Percentiles rank a stretch among this genome's conserved stretches.
These are phyloP conservation scores for Trametes gibbosa DNA, from an alignment of 768 basidiomycete species.

Conservation along the genomic window DNA sequence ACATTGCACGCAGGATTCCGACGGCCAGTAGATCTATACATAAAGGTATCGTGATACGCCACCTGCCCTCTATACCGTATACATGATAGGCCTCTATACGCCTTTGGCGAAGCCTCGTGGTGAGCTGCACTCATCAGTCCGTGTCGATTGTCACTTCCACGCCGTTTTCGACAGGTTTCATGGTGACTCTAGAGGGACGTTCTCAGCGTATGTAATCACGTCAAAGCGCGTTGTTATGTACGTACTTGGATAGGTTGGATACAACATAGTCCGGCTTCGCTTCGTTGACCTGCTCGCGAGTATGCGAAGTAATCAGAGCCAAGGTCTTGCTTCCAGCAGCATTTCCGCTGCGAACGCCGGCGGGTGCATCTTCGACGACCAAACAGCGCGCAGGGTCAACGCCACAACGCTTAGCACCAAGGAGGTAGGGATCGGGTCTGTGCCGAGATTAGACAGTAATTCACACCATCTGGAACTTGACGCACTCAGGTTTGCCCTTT, in stretches of 20 bases:
- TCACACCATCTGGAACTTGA: neutral
- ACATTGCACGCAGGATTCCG: conserved; percentile 48
- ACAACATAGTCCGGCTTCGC: conserved; percentile 68
- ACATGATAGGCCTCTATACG: neutral
- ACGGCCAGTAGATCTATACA: conserved; percentile 62
- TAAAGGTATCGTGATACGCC: conserved; percentile 34
- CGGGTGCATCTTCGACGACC: conserved; percentile 91
- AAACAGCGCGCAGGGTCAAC: conserved; percentile 69
- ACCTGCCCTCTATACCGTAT: neutral
- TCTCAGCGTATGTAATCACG: neutral
- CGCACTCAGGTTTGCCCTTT: conserved; percentile 77
- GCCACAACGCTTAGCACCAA: conserved; percentile 72
- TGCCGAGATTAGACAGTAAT: neutral
- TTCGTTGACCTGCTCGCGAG: conserved; percentile 61
- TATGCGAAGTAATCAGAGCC: conserved; percentile 80
- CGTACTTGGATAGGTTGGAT: conserved; percentile 65
- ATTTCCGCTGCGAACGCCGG: conserved; percentile 75
- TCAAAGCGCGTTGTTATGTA: neutral
- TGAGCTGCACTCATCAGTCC: conserved; percentile 22
- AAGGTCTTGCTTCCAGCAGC: conserved; percentile 84
- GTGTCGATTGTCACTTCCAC: conserved; percentile 45
- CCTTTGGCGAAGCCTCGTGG: neutral
- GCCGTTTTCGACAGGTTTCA: conserved; percentile 34
- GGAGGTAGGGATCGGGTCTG: conserved; percentile 87
- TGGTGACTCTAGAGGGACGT: conserved; percentile 26